Evolutionary conservation across 352 stramenopile genomes (phyloP).

Genomic region (Thalassiosira ordinaria): DNA sequence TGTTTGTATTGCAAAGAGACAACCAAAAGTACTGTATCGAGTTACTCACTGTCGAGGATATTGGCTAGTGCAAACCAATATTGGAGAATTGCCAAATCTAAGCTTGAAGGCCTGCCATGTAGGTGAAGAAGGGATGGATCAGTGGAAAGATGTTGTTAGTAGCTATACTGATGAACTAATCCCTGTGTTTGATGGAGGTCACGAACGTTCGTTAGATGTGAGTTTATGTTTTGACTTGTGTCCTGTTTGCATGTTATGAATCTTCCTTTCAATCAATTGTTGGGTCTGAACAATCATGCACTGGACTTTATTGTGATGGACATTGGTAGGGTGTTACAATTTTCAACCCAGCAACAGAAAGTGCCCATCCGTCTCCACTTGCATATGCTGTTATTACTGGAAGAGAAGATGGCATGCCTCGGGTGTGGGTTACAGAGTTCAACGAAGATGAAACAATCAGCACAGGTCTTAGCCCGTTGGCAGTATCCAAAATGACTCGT

Average conservation of each 20-base stretch:
- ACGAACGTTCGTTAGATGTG: conserved; percentile 82
- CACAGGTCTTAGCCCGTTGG: conserved; percentile 61
- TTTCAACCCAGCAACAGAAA: conserved; percentile 79
- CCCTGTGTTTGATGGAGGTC: conserved; percentile 74
- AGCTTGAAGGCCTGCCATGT: conserved; percentile 89
- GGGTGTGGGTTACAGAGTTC: conserved; percentile 86
- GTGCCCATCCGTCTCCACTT: conserved; percentile 22
- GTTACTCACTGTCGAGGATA: conserved; percentile 89
- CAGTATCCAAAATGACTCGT: conserved; percentile 46
- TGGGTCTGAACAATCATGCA: not conserved
- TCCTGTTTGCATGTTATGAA: not conserved
- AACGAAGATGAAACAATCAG: conserved; percentile 70
- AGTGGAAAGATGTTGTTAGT: conserved; percentile 89
- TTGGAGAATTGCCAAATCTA: conserved; percentile 92
- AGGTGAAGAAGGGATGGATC: conserved; percentile 57
- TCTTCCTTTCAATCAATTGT: too few relatives aligned
- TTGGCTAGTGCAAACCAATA: conserved; percentile 95
- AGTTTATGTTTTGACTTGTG: conserved; percentile 1
- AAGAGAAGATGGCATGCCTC: conserved; percentile 85
- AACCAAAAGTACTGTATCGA: conserved; percentile 81
- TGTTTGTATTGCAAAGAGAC: conserved; percentile 68
- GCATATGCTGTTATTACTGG: conserved; percentile 87
- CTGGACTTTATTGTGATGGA: conserved; percentile 1
- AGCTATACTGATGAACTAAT: conserved; percentile 73
- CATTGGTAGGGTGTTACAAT: conserved; percentile 79